Conservation (phyloP, 805 yeast species). For the Brettanomyces naardenensis region DNA sequence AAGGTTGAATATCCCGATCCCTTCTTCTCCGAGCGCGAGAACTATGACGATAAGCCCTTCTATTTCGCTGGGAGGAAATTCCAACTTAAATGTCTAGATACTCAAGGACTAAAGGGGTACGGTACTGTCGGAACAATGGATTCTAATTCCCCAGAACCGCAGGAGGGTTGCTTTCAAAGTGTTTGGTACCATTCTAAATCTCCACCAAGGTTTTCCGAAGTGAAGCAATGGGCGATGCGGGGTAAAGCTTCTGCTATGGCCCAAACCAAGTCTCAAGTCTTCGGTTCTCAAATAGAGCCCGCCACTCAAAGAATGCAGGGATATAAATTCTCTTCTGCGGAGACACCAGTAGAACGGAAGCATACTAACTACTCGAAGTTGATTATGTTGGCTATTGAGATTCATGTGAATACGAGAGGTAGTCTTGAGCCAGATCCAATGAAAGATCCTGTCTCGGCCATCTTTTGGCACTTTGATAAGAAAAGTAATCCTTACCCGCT, state of each 20-base stretch:
- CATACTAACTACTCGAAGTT: slow-evolving; percentile 36
- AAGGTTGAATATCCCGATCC: slow-evolving; percentile 56
- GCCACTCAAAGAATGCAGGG: slow-evolving; percentile 33
- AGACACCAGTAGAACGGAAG: slow-evolving; percentile 22
- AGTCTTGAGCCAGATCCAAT: slow-evolving; percentile 56
- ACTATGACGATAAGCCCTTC: slow-evolving; percentile 47
- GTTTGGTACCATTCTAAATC: slow-evolving; percentile 37
- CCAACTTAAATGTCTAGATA: slow-evolving; percentile 33
- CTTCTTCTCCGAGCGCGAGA: slow-evolving; percentile 44
- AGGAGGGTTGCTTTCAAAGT: slow-evolving; percentile 6
- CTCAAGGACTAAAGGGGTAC: slow-evolving; percentile 16
- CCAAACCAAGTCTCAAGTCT: slow-evolving; percentile 8
- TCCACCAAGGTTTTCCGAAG: slow-evolving; percentile 41
- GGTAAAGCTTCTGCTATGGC: neutral
- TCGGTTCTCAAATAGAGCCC: slow-evolving; percentile 45
- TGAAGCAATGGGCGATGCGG: slow-evolving; percentile 14
- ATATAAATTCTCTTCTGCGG: slow-evolving; percentile 30
- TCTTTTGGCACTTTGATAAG: slow-evolving; percentile 58
- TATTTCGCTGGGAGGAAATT: slow-evolving; percentile 63
- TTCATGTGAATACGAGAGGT: slow-evolving; percentile 52
- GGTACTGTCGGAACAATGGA: slow-evolving; percentile 1
- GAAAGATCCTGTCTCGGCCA: slow-evolving; percentile 46
- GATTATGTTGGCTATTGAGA: slow-evolving; percentile 56
- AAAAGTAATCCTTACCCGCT: slow-evolving; percentile 28
- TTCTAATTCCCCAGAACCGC: no score